Evolutionary conservation across 2,329 filamentous ascomycete species (phyloP).

Genomic region (Ascomycota sp.): DNA sequence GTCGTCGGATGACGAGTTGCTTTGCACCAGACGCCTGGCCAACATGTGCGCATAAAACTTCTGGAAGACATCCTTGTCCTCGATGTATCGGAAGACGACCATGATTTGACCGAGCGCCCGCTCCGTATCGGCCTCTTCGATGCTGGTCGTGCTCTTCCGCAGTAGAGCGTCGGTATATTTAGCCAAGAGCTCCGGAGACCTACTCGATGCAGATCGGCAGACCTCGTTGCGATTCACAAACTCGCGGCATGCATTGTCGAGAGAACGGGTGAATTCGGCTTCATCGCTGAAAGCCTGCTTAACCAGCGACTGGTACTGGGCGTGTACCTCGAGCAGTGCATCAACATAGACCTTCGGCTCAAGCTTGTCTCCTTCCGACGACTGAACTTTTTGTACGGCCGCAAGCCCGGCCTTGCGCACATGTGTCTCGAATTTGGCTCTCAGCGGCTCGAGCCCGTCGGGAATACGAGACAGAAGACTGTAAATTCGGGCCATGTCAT

Average conservation of each 20-base stretch:
- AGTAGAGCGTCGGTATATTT: constrained; percentile 88
- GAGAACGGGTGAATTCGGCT: constrained; percentile 84
- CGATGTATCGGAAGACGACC: constrained; percentile 99
- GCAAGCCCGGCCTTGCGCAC: constrained; percentile 75
- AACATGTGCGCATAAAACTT: constrained; percentile 98
- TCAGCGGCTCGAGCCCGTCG: constrained; percentile 75
- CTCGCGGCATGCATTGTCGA: constrained; percentile 93
- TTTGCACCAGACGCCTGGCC: constrained; percentile 82
- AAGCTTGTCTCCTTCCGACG: constrained; percentile 66
- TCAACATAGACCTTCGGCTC: constrained; percentile 97
- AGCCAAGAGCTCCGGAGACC: constrained; percentile 82
- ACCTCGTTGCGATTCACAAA: constrained; percentile 97
- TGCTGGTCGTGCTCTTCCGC: constrained; percentile 80
- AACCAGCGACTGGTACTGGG: constrained; percentile 78
- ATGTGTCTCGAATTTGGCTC: constrained; percentile 75
- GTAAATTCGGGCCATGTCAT: constrained; percentile 95
- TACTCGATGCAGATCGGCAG: constrained; percentile 82
- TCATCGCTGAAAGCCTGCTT: constrained; percentile 87
- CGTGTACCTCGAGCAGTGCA: constrained; percentile 82
- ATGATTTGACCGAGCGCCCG: constrained; percentile 80
- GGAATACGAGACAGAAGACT: constrained; percentile 73
- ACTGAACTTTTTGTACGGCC: constrained; percentile 78
- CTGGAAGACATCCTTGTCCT: constrained; percentile 99
- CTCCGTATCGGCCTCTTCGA: constrained; percentile 87
- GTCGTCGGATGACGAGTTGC: constrained; percentile 88